A percentile compares a stretch with the other conserved stretches of the same genome.
phyloP scores from a whole-genome alignment of 2,329 filamentous ascomycete genomes.

The Grosmannia penicillata region DNA sequence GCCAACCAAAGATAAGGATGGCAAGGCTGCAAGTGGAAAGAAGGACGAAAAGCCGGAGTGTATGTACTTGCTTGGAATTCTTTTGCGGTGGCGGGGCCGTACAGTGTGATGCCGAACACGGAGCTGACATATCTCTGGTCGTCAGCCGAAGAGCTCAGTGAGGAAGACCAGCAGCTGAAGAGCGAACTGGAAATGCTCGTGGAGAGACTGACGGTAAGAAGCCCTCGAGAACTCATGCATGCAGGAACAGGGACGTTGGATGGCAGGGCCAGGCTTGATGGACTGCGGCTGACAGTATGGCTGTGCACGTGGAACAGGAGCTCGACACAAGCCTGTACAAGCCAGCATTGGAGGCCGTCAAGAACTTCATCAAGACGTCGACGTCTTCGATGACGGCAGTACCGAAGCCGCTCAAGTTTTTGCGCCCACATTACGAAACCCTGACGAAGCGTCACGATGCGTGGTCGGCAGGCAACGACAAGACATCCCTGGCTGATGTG shows the following conservation, averaged over 20 bases:
- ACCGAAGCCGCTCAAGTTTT: conserved; percentile 94
- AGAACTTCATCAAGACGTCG: conserved; percentile 96
- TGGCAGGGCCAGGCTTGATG: too few species aligned
- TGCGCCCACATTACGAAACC: conserved; percentile 89
- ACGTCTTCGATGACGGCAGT: conserved; percentile 99
- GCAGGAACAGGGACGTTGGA: background rate
- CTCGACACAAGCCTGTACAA: conserved; percentile 78
- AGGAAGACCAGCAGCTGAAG: conserved; percentile 97
- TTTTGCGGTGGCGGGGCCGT: too few species aligned
- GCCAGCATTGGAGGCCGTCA: conserved; percentile 87
- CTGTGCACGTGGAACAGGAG: conserved; percentile 41
- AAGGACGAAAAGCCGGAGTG: conserved; percentile 51
- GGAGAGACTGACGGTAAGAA: conserved; percentile 71
- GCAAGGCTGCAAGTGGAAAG: conserved; percentile 60
- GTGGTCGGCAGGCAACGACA: conserved; percentile 74
- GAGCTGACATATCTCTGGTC: background rate
- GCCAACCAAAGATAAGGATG: conserved; percentile 50
- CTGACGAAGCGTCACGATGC: conserved; percentile 77
- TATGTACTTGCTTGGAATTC: conserved; percentile 16
- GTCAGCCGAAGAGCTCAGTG: conserved; percentile 72
- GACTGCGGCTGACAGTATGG: background rate
- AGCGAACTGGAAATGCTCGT: conserved; percentile 96
- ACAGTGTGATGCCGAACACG: background rate
- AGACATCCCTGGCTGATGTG: conserved; percentile 84
- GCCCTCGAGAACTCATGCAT: too few species aligned